Base-by-base conservation (phyloP, 2,329 filamentous ascomycete genomes). In the Hirsutella minnesotensis region DNA sequence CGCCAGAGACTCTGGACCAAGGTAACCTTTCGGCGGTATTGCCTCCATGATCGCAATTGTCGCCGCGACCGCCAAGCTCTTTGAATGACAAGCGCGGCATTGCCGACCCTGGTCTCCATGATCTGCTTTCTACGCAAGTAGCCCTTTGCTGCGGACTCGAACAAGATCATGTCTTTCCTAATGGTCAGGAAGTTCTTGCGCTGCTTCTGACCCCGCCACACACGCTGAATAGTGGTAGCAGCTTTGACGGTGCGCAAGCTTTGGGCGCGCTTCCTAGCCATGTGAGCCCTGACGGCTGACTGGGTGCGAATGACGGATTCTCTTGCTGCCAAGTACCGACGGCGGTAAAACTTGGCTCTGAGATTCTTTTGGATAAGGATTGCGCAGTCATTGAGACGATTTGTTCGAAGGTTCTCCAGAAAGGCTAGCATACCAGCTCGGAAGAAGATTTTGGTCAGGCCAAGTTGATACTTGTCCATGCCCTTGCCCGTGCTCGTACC, bases 361-460 rank as follows among this genome's bases (percentile, higher is more conserved):
- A 98, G 68, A 58, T 98, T 98, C 80, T 98, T 98, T 65, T 98
- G 92, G 44, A 98, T 98, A 80, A 98, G 85, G 53, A 94, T 86
- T 12, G 92, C 92, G 52, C 89, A 94, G 51, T 88, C 85, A 59
- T 94, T 96, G 58, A 98, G 74, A 46, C 89, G 81, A 51, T 75
- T 86, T 12, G 92, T 95, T 46, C 92, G 81, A 50, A 95, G 73
- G 52, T 95, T 95, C 66, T 98, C 92, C 40, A 98, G 70, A 68
- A 95, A 95, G 7, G 92, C 92, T 54, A 98, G 81, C 92, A 98
- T 98, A 63, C 92, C 92, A 44, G 92, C 92, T 47, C 92, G 84
- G 79, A 98, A 98, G 70, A 98, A 98, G 59, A 98, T 95, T 70
- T 98, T 98, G 41, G 90, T 96, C 51, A 96, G 72, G 67, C 92